Percentiles rank a stretch among this genome's conserved stretches.
These are phyloP conservation scores for Plasmodium vivax DNA, from an alignment of 169 alveolate species.

Conservation along the genomic window DNA sequence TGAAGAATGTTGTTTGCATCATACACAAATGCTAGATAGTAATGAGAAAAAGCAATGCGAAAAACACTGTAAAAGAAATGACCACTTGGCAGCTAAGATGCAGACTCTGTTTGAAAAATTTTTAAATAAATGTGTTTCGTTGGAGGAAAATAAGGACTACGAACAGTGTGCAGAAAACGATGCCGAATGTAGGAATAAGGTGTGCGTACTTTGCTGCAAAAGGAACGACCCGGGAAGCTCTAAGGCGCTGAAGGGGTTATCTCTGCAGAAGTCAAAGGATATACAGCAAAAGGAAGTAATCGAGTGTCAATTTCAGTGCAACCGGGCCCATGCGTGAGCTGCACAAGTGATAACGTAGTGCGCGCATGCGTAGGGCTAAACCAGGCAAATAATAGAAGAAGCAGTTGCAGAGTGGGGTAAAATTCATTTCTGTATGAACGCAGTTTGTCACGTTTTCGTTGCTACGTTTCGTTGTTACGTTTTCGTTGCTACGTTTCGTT, in stretches of 20 bases:
- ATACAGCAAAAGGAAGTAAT: constrained; percentile 60
- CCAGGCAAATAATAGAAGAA: neutral
- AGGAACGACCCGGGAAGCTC: constrained; percentile 10
- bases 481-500: neutral
- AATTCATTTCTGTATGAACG: neutral
- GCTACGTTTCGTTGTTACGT: neutral
- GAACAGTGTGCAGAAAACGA: constrained; percentile 47
- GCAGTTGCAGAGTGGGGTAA: neutral
- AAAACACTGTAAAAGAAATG: constrained; percentile 79
- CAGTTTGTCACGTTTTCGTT: neutral
- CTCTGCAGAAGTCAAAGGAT: constrained; percentile 46
- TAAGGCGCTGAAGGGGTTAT: constrained; percentile 27
- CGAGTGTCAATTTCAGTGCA: constrained; percentile 71
- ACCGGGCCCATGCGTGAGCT: constrained; percentile 7
- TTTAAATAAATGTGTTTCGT: constrained; percentile 64
- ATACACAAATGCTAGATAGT: constrained; percentile 81
- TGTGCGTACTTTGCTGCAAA: constrained; percentile 59
- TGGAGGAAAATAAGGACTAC: constrained; percentile 63
- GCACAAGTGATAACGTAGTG: neutral
- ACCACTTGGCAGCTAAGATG: constrained; percentile 69
- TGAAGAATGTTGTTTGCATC: constrained; percentile 82
- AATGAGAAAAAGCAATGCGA: constrained; percentile 78
- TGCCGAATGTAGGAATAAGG: constrained; percentile 19
- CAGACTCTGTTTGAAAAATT: constrained; percentile 68
- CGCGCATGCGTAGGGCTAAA: neutral